phyloP scores from a whole-genome alignment of 2,329 filamentous ascomycete genomes.

The Drechmeria coniospora region DNA sequence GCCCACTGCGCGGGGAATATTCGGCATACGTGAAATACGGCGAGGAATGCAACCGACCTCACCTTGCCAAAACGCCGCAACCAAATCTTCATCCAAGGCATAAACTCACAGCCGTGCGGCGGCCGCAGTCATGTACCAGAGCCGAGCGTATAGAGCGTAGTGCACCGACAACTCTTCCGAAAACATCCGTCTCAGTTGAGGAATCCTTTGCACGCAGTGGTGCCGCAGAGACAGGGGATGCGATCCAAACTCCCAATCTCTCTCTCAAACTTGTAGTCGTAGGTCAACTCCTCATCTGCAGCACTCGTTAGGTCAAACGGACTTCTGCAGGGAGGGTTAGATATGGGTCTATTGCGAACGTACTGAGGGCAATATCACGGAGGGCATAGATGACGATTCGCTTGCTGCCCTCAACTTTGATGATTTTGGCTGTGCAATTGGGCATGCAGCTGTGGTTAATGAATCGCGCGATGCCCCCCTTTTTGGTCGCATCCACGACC shows the following conservation, averaged over 20 bases:
- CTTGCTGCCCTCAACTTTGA: conserved; percentile 95
- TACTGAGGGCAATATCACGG: conserved; percentile 88
- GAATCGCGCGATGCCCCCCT: conserved; percentile 92
- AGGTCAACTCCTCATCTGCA: conserved; percentile 92
- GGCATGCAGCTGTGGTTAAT: conserved; percentile 98
- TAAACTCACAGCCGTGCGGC: no score
- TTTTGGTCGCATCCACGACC: conserved; percentile 95
- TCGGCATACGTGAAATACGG: no score
- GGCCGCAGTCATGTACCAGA: no score
- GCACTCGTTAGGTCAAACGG: conserved; percentile 9
- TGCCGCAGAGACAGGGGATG: conserved; percentile 94
- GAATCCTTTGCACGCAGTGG: conserved; percentile 93
- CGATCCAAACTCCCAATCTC: conserved; percentile 90
- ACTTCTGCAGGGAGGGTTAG: conserved; percentile 10
- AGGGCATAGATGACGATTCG: conserved; percentile 97
- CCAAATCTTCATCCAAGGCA: conserved; percentile 3
- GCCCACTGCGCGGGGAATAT: no score
- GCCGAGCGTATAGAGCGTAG: no score
- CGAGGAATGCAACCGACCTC: no score
- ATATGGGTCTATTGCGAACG: no score
- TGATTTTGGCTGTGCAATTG: conserved; percentile 98
- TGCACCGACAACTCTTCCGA: no score
- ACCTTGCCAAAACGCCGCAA: conserved; percentile 4
- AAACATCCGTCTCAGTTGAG: conserved; percentile 57
- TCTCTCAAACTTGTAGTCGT: conserved; percentile 99